phyloP scores from a whole-genome alignment of 257 asterid genomes.

The Scutellaria galericulata region DNA sequence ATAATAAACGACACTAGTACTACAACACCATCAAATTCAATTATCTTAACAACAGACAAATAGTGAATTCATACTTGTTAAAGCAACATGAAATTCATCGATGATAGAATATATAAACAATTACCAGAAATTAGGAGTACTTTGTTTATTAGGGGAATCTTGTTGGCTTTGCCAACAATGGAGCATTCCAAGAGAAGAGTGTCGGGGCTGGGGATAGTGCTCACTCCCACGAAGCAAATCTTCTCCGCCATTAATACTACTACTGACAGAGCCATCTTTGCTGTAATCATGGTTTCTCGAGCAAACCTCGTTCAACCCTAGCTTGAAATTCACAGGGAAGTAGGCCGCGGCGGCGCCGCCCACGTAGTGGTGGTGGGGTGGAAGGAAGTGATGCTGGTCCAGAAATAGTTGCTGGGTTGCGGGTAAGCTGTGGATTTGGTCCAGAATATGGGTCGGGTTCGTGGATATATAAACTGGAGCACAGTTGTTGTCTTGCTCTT shows the following conservation, averaged over 20 bases:
- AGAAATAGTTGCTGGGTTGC: constrained; percentile 41
- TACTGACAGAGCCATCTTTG: no score
- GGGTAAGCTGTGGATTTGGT: constrained; percentile 37
- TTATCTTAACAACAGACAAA: no score
- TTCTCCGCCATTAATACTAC: constrained; percentile 10
- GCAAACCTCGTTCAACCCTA: constrained; percentile 43
- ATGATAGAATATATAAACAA: not conserved
- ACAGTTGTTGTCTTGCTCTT: constrained; percentile 25
- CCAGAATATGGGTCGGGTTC: constrained; percentile 51
- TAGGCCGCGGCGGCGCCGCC: constrained; percentile 17
- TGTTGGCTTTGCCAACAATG: constrained; percentile 63
- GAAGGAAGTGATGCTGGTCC: constrained; percentile 37
- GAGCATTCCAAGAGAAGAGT: constrained; percentile 49
- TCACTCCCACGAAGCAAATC: constrained; percentile 54
- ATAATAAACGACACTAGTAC: no score
- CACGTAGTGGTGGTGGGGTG: constrained; percentile 32
- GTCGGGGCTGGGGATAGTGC: constrained; percentile 48
- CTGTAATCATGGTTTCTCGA: not conserved
- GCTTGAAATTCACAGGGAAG: constrained; percentile 55
- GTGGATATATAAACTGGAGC: constrained; percentile 36
- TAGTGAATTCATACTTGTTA: no score
- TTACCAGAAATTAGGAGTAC: constrained; percentile 55
- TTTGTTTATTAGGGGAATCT: constrained; percentile 58
- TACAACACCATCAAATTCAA: no score
- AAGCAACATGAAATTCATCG: no score